phyloP scores from a whole-genome alignment of 768 basidiomycete species.

The Lactarius quietus region DNA sequence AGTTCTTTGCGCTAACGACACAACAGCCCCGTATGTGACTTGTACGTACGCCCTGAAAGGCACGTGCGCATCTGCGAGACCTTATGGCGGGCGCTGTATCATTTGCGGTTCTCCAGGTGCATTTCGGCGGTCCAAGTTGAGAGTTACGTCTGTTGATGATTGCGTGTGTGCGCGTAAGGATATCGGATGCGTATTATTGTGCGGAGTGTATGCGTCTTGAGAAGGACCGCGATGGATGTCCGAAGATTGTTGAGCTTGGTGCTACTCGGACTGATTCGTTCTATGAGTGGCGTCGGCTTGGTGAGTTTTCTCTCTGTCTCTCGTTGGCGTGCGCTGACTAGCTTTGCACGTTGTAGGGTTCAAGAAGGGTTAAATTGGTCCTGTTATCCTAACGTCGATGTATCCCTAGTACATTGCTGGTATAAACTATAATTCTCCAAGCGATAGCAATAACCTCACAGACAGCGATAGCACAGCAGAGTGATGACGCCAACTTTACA shows the following conservation, averaged over 20 bases:
- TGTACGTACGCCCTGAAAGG: slow-evolving; percentile 97
- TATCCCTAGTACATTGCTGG: slow-evolving; percentile 8
- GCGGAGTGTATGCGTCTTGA: slow-evolving; percentile 96
- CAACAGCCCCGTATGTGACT: slow-evolving; percentile 90
- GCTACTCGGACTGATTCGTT: slow-evolving; percentile 90
- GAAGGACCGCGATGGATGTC: slow-evolving; percentile 97
- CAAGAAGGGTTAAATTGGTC: slow-evolving; percentile 50
- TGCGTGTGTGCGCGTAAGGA: too few relatives aligned
- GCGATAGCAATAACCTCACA: too few relatives aligned
- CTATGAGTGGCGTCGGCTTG: slow-evolving; percentile 84
- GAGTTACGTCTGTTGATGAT: too few relatives aligned
- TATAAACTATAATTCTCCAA: background rate
- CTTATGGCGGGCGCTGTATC: slow-evolving; percentile 96
- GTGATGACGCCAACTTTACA: background rate
- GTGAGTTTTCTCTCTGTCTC: slow-evolving; percentile 40
- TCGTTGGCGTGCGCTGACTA: background rate
- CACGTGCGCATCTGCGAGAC: slow-evolving; percentile 98
- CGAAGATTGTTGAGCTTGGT: slow-evolving; percentile 96
- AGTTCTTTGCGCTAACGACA: too few relatives aligned
- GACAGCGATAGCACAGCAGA: background rate
- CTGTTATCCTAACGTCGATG: too few relatives aligned
- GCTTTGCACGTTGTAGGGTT: slow-evolving; percentile 45
- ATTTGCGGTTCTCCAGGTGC: slow-evolving; percentile 94
- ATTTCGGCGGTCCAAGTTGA: too few relatives aligned
- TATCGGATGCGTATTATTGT: slow-evolving; percentile 99